Evolutionary conservation across 768 basidiomycete genomes (phyloP).

Genomic region (Mycena rosella): DNA sequence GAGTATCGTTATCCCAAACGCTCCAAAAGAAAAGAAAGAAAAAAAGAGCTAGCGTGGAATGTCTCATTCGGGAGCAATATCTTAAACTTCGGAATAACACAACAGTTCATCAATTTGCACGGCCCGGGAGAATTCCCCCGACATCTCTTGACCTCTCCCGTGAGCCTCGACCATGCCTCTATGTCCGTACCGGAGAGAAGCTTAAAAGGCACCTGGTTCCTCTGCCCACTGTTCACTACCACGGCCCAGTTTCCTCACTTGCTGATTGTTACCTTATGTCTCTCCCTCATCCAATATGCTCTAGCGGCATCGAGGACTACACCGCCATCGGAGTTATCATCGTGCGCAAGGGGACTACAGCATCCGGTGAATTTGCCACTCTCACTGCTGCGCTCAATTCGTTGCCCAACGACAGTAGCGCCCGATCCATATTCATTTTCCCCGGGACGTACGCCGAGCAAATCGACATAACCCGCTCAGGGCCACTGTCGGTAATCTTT

Average conservation of each 20-base stretch:
- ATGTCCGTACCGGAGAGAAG: neutral
- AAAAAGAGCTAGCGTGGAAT: neutral
- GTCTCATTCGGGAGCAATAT: neutral
- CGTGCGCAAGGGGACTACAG: slow-evolving; percentile 55
- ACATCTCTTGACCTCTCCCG: neutral
- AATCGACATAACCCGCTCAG: slow-evolving; percentile 58
- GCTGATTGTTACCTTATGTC: neutral
- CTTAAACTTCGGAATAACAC: neutral
- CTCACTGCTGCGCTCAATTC: slow-evolving; percentile 56
- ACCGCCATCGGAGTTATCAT: slow-evolving; percentile 58
- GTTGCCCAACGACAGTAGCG: slow-evolving; percentile 55
- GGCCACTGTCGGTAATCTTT: slow-evolving; percentile 53
- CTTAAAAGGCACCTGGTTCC: neutral
- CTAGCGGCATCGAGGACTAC: slow-evolving; percentile 53
- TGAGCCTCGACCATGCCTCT: neutral
- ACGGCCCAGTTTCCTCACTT: slow-evolving; percentile 16
- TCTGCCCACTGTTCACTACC: neutral
- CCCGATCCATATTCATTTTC: slow-evolving; percentile 59
- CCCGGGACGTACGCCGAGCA: slow-evolving; percentile 62
- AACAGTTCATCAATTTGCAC: neutral
- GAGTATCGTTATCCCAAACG: too few species aligned
- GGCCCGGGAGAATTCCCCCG: neutral
- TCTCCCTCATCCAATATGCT: slow-evolving; percentile 18
- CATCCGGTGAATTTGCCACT: slow-evolving; percentile 55
- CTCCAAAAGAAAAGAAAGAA: too few species aligned